Conservation (phyloP, 2,329 filamentous ascomycete genomes). For the Curvularia sp. region DNA sequence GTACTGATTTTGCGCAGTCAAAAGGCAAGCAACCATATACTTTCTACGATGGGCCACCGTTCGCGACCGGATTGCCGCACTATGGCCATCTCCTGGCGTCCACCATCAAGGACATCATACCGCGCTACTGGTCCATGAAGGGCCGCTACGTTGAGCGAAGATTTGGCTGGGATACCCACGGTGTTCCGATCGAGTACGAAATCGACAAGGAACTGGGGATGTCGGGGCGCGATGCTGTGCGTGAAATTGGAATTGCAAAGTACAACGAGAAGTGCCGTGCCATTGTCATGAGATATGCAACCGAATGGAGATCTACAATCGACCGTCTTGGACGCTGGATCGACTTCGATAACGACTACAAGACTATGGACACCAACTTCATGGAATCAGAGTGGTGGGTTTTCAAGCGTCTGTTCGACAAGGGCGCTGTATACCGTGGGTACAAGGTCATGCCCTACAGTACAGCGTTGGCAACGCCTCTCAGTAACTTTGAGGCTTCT, state of each 20-base stretch:
- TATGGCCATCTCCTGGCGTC: conserved; percentile 84
- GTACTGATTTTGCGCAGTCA: conserved; percentile 55
- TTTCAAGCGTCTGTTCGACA: conserved; percentile 91
- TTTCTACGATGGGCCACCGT: conserved; percentile 79
- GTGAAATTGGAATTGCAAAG: conserved; percentile 82
- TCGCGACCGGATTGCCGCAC: conserved; percentile 66
- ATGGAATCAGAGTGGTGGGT: conserved; percentile 99
- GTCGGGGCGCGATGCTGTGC: conserved; percentile 84
- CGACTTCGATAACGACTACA: conserved; percentile 97
- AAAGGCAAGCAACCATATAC: conserved; percentile 84
- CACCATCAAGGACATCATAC: conserved; percentile 97
- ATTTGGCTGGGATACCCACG: conserved; percentile 96
- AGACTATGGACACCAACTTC: conserved; percentile 94
- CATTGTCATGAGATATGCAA: conserved; percentile 90
- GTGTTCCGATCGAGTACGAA: conserved; percentile 93
- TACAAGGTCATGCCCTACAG: conserved; percentile 96
- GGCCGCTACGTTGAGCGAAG: conserved; percentile 89
- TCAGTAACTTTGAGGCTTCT: conserved; percentile 93
- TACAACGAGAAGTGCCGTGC: conserved; percentile 92
- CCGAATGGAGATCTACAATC: conserved; percentile 87
- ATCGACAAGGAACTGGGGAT: conserved; percentile 96
- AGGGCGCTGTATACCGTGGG: conserved; percentile 86
- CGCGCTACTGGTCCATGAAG: conserved; percentile 97
- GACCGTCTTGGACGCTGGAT: conserved; percentile 93
- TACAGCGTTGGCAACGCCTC: conserved; percentile 83